phyloP scores from a whole-genome alignment of 176 grass and related monocot genomes.

The Triticum urartu region DNA sequence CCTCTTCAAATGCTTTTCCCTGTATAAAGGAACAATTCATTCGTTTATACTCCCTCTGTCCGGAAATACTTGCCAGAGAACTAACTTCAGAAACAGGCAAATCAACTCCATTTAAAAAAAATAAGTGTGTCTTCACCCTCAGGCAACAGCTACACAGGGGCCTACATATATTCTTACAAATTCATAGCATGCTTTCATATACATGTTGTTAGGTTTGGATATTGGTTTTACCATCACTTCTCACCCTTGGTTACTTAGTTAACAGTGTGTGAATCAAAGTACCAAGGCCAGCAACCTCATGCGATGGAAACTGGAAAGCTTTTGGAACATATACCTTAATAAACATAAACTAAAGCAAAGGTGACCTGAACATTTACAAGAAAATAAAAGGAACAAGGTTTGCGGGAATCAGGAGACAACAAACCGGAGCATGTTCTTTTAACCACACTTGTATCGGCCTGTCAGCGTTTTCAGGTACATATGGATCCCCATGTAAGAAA shows the following conservation, averaged over 20 bases:
- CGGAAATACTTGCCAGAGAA: neutral
- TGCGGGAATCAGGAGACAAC: conserved; percentile 15
- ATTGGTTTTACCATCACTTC: neutral
- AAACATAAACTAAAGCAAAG: neutral
- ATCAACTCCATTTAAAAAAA: neutral
- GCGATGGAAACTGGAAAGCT: neutral
- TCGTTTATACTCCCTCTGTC: neutral
- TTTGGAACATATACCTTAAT: neutral
- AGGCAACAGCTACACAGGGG: too few relatives aligned
- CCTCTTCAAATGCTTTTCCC: conserved; percentile 69
- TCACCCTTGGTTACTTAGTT: neutral
- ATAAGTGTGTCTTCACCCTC: too few relatives aligned
- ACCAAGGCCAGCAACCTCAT: neutral
- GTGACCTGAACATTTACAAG: neutral
- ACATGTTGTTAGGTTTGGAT: neutral
- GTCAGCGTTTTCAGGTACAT: conserved; percentile 35
- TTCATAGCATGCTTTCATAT: too few relatives aligned
- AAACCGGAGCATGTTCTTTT: conserved; percentile 47
- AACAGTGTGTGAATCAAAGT: neutral
- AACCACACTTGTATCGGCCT: conserved; percentile 45
- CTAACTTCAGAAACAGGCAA: neutral
- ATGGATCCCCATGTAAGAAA: conserved; percentile 55
- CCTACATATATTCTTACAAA: neutral
- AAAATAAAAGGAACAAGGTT: neutral
- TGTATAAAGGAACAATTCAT: conserved; percentile 9